A percentile compares a stretch with the other conserved stretches of the same genome.
phyloP scores from a whole-genome alignment of 2,329 filamentous ascomycete species.

The Penicillium nordicum region DNA sequence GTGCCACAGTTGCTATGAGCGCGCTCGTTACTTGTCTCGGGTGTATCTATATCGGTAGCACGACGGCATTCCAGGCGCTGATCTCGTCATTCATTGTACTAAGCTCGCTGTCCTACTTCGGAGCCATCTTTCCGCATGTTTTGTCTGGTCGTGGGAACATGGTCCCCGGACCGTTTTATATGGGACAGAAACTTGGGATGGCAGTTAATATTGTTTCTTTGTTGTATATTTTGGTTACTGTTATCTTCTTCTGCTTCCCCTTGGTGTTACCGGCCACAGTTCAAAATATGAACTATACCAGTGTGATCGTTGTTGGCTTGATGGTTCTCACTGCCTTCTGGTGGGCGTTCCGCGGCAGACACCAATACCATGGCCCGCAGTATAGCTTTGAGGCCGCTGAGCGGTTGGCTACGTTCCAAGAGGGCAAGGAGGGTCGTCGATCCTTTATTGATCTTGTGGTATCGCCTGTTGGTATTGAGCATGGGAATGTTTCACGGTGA shows the following conservation, averaged over 20 bases:
- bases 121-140: constrained; percentile 60
- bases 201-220: constrained; percentile 52
- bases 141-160: constrained; percentile 47
- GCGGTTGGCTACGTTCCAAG: constrained; percentile 46
- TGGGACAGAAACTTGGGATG: constrained; percentile 50
- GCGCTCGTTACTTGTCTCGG: constrained; percentile 56
- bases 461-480: not conserved
- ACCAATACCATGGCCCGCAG: constrained; percentile 35
- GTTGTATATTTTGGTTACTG: constrained; percentile 58
- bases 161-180: constrained; percentile 57
- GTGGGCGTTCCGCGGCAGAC: constrained; percentile 33
- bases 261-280: constrained; percentile 46
- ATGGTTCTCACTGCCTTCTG: constrained; percentile 32
- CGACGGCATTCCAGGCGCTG: constrained; percentile 65
- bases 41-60: constrained; percentile 63
- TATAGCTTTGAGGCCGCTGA: constrained; percentile 53
- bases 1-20: constrained; percentile 53
- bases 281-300: constrained; percentile 53
- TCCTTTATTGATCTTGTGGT: constrained; percentile 16
- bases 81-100: constrained; percentile 60
- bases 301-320: constrained; percentile 38
- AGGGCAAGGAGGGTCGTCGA: constrained; percentile 13
- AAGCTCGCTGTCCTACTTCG: constrained; percentile 57
- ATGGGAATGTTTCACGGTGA: constrained; percentile 2
- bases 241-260: constrained; percentile 63